These are phyloP conservation scores for Russula griseocarnosa DNA, from an alignment of 768 basidiomycete species.

Conservation along the genomic window DNA sequence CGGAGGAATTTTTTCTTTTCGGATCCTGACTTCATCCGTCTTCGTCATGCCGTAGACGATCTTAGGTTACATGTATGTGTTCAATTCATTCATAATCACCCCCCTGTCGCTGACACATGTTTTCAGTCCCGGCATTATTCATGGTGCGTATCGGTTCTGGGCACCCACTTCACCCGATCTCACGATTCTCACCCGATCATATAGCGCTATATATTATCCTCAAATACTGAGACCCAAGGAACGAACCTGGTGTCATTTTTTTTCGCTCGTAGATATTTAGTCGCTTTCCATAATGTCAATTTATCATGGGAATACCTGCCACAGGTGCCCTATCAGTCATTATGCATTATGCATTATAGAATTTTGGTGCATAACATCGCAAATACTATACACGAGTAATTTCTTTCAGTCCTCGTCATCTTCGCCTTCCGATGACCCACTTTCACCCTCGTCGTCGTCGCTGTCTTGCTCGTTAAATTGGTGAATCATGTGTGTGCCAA, in stretches of 20 bases:
- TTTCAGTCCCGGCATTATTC: constrained; percentile 70
- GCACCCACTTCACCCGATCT: constrained; percentile 1
- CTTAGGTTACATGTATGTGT: constrained; percentile 70
- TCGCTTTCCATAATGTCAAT: neutral
- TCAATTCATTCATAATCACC: neutral
- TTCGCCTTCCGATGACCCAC: constrained; percentile 28
- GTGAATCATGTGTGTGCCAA: constrained; percentile 71
- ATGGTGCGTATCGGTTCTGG: constrained; percentile 42
- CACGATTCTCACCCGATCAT: neutral
- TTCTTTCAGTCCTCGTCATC: constrained; percentile 30
- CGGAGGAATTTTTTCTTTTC: neutral
- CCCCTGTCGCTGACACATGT: constrained; percentile 21
- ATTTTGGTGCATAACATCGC: no score
- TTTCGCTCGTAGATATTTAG: constrained; percentile 2
- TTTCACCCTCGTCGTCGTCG: constrained; percentile 37
- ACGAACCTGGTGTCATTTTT: neutral
- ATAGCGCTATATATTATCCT: constrained; percentile 77
- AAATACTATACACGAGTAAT: neutral
- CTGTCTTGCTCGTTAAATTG: constrained; percentile 79
- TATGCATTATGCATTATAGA: neutral
- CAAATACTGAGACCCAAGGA: constrained; percentile 52
- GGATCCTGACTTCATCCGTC: neutral
- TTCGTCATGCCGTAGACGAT: constrained; percentile 42
- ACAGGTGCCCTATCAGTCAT: neutral
- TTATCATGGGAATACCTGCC: neutral